Conservation (phyloP, 306 rosid species). For the Bauhinia variegata region DNA sequence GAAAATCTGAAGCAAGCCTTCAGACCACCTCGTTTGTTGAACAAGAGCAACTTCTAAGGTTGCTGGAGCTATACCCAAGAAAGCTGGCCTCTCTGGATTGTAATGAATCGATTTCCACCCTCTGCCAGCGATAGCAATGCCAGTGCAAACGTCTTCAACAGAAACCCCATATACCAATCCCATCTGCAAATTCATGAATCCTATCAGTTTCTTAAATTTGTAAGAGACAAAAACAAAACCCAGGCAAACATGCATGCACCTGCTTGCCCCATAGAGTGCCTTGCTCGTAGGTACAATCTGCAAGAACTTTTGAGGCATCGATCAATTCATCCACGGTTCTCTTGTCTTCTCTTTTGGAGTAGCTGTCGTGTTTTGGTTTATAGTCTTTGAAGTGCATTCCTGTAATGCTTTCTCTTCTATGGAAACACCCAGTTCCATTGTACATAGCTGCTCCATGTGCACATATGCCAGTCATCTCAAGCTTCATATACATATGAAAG, state of each 20-base stretch:
- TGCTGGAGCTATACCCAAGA: conserved; percentile 73
- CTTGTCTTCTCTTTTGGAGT: conserved; percentile 20
- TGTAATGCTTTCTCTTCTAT: conserved; percentile 60
- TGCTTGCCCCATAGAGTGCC: too few relatives aligned
- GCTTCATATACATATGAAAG: conserved; percentile 33
- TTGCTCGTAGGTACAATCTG: conserved; percentile 51
- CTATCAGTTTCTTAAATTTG: too few relatives aligned
- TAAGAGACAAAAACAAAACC: too few relatives aligned
- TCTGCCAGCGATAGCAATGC: too few relatives aligned
- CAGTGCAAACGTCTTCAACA: too few relatives aligned
- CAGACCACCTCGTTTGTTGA: conserved; percentile 70
- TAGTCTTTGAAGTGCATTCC: conserved; percentile 51
- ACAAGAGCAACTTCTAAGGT: conserved; percentile 51
- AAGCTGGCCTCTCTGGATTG: too few relatives aligned
- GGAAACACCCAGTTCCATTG: conserved; percentile 76
- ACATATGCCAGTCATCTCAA: conserved; percentile 56
- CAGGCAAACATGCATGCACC: too few relatives aligned
- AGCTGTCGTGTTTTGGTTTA: too few relatives aligned
- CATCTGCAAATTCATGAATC: too few relatives aligned
- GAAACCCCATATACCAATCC: too few relatives aligned
- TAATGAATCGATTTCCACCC: too few relatives aligned
- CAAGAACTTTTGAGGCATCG: conserved; percentile 55
- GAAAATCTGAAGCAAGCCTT: conserved; percentile 66
- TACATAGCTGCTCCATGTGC: conserved; percentile 62
- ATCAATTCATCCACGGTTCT: conserved; percentile 50